These are phyloP conservation scores for Inosperma sp. DNA, from an alignment of 768 basidiomycete species.

Conservation along the genomic window DNA sequence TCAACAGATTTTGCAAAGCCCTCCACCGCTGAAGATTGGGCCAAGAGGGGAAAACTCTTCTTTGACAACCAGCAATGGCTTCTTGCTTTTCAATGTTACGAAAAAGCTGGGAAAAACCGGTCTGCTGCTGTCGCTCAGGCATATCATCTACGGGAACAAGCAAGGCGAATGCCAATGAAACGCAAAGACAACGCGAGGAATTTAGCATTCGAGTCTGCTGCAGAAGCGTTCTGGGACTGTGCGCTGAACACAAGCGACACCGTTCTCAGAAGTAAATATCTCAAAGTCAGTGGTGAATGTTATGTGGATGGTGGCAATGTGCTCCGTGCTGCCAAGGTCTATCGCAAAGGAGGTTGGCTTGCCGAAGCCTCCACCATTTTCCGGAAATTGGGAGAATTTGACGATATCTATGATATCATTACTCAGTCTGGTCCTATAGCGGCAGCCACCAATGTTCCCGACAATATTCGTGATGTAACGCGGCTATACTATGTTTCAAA, in stretches of 20 bases:
- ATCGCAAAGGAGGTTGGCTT: conserved; percentile 40
- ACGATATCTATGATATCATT: conserved; percentile 49
- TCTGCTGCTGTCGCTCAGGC: conserved; percentile 47
- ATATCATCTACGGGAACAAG: conserved; percentile 49
- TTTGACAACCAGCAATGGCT: conserved; percentile 42
- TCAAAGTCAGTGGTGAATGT: conserved; percentile 42
- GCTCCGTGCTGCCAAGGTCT: conserved; percentile 42
- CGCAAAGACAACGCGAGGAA: conserved; percentile 23
- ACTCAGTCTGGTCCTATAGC: conserved; percentile 30
- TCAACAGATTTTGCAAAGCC: conserved; percentile 51
- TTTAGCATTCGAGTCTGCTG: conserved; percentile 41
- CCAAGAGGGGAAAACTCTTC: conserved; percentile 28
- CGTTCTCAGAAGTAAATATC: conserved; percentile 33
- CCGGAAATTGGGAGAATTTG: conserved; percentile 46
- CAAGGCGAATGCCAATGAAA: conserved; percentile 31
- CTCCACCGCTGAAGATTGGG: conserved; percentile 44
- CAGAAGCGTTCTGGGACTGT: conserved; percentile 45
- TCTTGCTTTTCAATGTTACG: conserved; percentile 40
- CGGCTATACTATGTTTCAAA: conserved; percentile 42
- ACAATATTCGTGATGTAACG: conserved; percentile 40
- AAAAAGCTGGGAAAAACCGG: conserved; percentile 34
- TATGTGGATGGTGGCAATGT: conserved; percentile 37
- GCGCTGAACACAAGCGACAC: conserved; percentile 26
- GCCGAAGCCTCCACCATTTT: conserved; percentile 43
- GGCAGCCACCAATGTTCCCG: conserved; percentile 25